phyloP scores from a whole-genome alignment of 106 monocot genomes.

The Gastrodia elata region DNA sequence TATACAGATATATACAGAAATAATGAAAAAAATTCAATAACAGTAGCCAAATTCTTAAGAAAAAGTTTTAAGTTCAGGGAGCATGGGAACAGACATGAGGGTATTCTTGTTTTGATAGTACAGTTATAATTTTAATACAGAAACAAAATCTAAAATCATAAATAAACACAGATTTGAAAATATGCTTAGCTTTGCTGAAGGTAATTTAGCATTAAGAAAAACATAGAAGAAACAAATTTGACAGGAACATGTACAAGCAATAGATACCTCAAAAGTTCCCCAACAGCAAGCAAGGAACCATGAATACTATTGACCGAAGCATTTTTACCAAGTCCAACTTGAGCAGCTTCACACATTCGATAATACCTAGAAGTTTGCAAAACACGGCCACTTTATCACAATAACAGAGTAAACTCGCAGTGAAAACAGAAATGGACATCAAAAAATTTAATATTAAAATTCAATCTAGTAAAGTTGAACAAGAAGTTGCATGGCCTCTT shows the following conservation, averaged over 20 bases:
- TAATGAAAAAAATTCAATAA: background rate
- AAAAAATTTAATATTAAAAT: background rate
- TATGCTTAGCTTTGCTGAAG: background rate
- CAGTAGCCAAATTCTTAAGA: no score
- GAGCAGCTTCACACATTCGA: conserved; percentile 72
- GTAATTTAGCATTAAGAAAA: background rate
- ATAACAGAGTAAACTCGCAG: background rate
- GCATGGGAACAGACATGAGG: background rate
- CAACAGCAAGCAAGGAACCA: conserved; percentile 70
- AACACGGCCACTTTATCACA: background rate
- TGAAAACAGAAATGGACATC: background rate
- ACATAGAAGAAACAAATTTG: background rate
- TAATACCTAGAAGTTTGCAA: conserved; percentile 41
- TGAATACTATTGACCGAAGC: conserved; percentile 68
- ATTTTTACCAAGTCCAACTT: conserved; percentile 69
- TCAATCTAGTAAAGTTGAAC: background rate
- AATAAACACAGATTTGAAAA: background rate
- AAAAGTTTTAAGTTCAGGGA: background rate
- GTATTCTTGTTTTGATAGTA: background rate
- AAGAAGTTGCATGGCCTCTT: background rate
- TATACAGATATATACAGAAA: background rate
- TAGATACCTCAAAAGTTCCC: conserved; percentile 58
- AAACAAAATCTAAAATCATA: background rate
- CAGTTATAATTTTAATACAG: background rate
- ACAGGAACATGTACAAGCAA: background rate